A percentile compares a stretch with the other conserved stretches of the same genome.
phyloP scores from a whole-genome alignment of 1,284 basidiomycete genomes.

The Puccinia hordei region DNA sequence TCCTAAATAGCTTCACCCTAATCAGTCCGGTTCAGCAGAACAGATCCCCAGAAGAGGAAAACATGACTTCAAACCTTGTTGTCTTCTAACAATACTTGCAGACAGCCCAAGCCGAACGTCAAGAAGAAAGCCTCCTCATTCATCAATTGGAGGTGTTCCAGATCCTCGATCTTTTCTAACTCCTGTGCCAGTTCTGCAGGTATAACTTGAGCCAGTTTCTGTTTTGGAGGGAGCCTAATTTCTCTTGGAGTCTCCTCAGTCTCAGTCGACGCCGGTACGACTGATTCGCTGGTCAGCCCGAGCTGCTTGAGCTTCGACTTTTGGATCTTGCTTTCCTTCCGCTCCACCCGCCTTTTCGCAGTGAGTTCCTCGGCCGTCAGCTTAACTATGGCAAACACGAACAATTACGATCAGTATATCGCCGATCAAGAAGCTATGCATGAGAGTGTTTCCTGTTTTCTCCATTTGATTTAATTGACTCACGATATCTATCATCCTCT shows the following conservation, averaged over 20 bases:
- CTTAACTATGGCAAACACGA: conserved; percentile 60
- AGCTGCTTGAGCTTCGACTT: conserved; percentile 68
- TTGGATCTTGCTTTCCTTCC: conserved; percentile 79
- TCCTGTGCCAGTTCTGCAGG: conserved; percentile 54
- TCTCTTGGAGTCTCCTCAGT: conserved; percentile 20
- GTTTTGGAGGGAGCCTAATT: conserved; percentile 39
- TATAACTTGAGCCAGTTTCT: not conserved
- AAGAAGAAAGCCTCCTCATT: conserved; percentile 92
- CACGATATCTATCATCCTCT: conserved; percentile 57
- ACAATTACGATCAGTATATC: not conserved
- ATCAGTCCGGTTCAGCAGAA: not conserved
- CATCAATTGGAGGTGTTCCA: conserved; percentile 90
- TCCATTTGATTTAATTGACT: conserved; percentile 55
- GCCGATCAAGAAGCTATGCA: not conserved
- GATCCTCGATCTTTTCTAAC: conserved; percentile 64
- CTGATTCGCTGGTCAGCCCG: conserved; percentile 54
- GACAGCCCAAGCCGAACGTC: conserved; percentile 52
- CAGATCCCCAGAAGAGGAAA: conserved; percentile 20
- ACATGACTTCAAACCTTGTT: conserved; percentile 34
- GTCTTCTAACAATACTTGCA: conserved; percentile 28
- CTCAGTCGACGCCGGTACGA: not conserved
- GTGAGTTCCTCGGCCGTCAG: conserved; percentile 84
- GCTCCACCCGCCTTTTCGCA: conserved; percentile 76
- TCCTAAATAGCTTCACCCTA: conserved; percentile 19
- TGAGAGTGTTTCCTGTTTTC: not conserved